Evolutionary conservation across 305 asterid genomes (phyloP), one percentile per base, ranked within the genome.

Genomic region (Fraxinus ornus): DNA sequence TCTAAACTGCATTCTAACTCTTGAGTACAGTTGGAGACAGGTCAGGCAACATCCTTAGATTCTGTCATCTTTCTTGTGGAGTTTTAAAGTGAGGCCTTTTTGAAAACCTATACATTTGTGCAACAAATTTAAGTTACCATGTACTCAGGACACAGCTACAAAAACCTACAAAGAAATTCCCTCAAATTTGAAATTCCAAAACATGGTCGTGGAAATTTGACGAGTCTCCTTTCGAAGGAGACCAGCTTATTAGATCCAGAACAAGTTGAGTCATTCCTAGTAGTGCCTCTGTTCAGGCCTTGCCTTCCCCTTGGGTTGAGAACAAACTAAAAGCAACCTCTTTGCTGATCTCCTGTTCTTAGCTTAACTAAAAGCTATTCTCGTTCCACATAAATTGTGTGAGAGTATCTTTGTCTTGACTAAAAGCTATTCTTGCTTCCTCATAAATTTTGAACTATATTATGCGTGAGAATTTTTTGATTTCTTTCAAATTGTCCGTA

Each of bases 141-240:
- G 28, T 66, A 35, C 77, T 57, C 68, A 47, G n/a, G 76, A 76
- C 21, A 73, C 32, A 35, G 37, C 52, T 81, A 41, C 36, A 77
- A 57, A 12, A 32, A 64, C 52, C 33, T 44, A 77, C 15, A 17
- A 75, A 62, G 52, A 60, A 72, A 78, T 17, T 2, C 44, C 55
- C 77, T 44, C 5, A 52, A 71, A 44, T 44, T 47, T 74, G 10
- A 24, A 22, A 19, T 41, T 68, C 8, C 22, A 15, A 36, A 74
- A 47, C 57, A 26, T 62, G n/a, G 71, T 55, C 68, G 1, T 33
- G 41, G 32, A 24, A 15, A 10, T 49, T 36, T 74, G 79, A 24
- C 24, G 10, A 33, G 15, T 57, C 10, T 57, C 4, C 24, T 57
- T 57, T 57, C 68, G 7, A 57, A 57, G 68, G 28, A 57, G 68